These are phyloP conservation scores for Penicillium sp. DNA, from an alignment of 2,329 filamentous ascomycete species.

Conservation along the genomic window DNA sequence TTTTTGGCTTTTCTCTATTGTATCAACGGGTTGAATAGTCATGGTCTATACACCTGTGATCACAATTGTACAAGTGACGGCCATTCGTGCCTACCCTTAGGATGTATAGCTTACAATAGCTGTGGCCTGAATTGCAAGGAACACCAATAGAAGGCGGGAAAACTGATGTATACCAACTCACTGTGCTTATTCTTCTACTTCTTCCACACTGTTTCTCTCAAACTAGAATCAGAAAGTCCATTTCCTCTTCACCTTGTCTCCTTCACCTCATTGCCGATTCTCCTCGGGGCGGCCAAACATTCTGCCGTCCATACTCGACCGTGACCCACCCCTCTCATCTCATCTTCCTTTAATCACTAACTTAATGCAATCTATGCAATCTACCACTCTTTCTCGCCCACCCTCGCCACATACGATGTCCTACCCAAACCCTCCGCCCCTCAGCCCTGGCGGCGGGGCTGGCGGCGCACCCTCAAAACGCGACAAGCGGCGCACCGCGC, in stretches of 20 bases:
- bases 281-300: constrained; percentile 6
- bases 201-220: no score
- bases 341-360: constrained; percentile 3
- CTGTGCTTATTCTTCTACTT: neutral
- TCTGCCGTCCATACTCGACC: constrained; percentile 1
- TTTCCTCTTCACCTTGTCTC: neutral
- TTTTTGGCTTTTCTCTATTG: neutral
- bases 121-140: neutral
- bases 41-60: neutral
- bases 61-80: neutral
- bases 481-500: constrained; percentile 82
- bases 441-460: constrained; percentile 34
- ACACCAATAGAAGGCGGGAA: neutral
- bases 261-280: neutral
- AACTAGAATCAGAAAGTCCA: neutral
- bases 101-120: neutral
- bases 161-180: neutral
- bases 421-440: constrained; percentile 29
- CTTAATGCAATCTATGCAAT: constrained; percentile 4
- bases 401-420: constrained; percentile 16
- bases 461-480: constrained; percentile 67
- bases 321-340: constrained; percentile 12
- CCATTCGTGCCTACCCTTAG: neutral
- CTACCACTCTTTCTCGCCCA: neutral
- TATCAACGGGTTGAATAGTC: neutral